phyloP scores from a whole-genome alignment of 495 filamentous ascomycete species.

The Chaetomium fimeti region DNA sequence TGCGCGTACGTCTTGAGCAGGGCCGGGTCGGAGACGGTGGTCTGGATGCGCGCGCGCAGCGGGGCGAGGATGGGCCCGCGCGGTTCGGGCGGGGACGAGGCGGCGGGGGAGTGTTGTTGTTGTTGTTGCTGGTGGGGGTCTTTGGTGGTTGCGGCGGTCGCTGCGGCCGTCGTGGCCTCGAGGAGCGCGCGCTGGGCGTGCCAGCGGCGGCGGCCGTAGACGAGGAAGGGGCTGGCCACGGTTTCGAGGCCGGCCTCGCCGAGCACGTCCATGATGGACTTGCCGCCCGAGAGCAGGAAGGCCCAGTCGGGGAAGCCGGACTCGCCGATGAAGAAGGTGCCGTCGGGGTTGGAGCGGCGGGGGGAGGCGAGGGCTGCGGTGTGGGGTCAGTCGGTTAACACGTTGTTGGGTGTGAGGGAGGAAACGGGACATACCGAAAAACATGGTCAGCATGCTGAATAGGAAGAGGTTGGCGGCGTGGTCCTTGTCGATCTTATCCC shows the following conservation, averaged over 20 bases:
- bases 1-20: slow-evolving; percentile 27
- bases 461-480: slow-evolving; percentile 34
- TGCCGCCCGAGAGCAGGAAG: slow-evolving; percentile 36
- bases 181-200: slow-evolving; percentile 21
- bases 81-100: not conserved
- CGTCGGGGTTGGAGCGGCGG: slow-evolving; percentile 31
- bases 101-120: not conserved
- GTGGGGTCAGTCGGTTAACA: slow-evolving; percentile 5
- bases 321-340: slow-evolving; percentile 32
- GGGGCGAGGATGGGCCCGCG: slow-evolving; percentile 7
- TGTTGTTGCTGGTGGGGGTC: not conserved
- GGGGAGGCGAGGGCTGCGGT: slow-evolving; percentile 31
- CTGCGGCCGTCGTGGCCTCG: not conserved
- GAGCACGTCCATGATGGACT: slow-evolving; percentile 30
- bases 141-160: not conserved
- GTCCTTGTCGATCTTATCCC: slow-evolving; percentile 14
- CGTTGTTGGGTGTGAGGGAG: not conserved
- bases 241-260: slow-evolving; percentile 25
- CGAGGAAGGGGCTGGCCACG: slow-evolving; percentile 30
- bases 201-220: slow-evolving; percentile 32
- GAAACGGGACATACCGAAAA: slow-evolving; percentile 26
- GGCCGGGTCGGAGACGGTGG: slow-evolving; percentile 7
- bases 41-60: slow-evolving; percentile 20
- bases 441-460: slow-evolving; percentile 41
- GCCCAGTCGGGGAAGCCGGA: slow-evolving; percentile 39